These are phyloP conservation scores for Mortierella sp. DNA, from an alignment of 371 early-diverging fungal genomes.

Conservation along the genomic window DNA sequence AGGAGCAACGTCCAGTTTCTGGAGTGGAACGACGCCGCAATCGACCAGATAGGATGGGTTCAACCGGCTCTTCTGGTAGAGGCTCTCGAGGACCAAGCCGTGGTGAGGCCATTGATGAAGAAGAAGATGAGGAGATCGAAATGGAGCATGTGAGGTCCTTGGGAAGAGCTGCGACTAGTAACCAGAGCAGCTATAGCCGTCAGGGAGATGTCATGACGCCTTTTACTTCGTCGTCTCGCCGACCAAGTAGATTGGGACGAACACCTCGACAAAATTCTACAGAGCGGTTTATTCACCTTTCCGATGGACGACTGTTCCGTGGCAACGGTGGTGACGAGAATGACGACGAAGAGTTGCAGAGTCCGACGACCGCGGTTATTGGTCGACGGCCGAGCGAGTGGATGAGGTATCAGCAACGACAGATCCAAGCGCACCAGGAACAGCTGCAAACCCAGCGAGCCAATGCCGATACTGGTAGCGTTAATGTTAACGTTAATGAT, in stretches of 20 bases:
- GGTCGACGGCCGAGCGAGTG: slow-evolving; percentile 48
- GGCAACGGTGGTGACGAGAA: background rate
- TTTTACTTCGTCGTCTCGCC: slow-evolving; percentile 3
- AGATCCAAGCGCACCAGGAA: slow-evolving; percentile 40
- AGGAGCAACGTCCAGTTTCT: slow-evolving; percentile 31
- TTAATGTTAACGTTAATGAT: background rate
- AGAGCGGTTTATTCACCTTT: background rate
- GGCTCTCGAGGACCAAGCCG: slow-evolving; percentile 3
- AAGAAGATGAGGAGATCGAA: slow-evolving; percentile 40
- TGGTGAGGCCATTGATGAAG: slow-evolving; percentile 25
- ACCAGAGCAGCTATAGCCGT: slow-evolving; percentile 1
- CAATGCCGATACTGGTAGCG: no score
- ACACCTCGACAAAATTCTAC: slow-evolving; percentile 5
- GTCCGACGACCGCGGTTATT: slow-evolving; percentile 39
- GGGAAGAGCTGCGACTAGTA: background rate
- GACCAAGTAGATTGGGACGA: slow-evolving; percentile 5
- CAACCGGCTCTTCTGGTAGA: slow-evolving; percentile 10
- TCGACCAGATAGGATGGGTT: slow-evolving; percentile 17
- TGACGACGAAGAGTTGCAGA: slow-evolving; percentile 33
- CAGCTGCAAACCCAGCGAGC: slow-evolving; percentile 8
- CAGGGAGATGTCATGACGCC: slow-evolving; percentile 5
- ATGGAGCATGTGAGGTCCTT: slow-evolving; percentile 39
- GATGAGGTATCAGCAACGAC: slow-evolving; percentile 52
- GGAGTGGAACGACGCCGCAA: slow-evolving; percentile 38
- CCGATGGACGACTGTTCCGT: background rate